Percentiles rank a stretch among this genome's conserved stretches.
Conservation (phyloP, 805 yeast species). For the Naumovozyma castellii region DNA sequence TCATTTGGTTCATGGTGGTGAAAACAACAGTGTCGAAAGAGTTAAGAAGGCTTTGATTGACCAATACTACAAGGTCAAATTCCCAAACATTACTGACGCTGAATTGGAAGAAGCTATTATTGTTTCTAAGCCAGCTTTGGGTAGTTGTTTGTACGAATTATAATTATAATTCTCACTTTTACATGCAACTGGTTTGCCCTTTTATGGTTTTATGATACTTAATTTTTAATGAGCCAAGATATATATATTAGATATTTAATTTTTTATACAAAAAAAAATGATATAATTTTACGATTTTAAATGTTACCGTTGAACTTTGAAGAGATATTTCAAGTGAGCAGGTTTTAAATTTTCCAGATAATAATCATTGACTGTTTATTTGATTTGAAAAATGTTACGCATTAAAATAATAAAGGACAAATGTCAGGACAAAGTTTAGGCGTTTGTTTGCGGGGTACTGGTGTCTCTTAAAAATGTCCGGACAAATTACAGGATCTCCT, state of each 20-base stretch:
- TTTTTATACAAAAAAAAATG: background rate
- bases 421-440: background rate
- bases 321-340: too few species aligned
- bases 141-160: conserved; percentile 32
- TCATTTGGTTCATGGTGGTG: conserved; percentile 38
- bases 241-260: background rate
- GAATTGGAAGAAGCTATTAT: conserved; percentile 44
- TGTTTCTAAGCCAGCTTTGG: conserved; percentile 46
- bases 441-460: background rate
- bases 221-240: background rate
- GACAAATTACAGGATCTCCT: background rate
- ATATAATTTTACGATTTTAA: background rate
- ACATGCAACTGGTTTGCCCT: background rate
- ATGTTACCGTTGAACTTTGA: too few species aligned
- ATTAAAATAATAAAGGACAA: too few species aligned
- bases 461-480: too few species aligned
- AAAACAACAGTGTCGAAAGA: conserved; percentile 21
- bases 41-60: conserved; percentile 39
- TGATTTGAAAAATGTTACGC: too few species aligned
- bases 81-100: conserved; percentile 39
- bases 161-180: conserved; percentile 4
- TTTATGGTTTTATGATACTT: background rate
- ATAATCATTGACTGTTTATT: too few species aligned
- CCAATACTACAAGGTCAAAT: conserved; percentile 42
- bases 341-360: too few species aligned